Base-by-base conservation (phyloP, 371 early-diverging fungal genomes). In the Neoconidiobolus thromboides region DNA sequence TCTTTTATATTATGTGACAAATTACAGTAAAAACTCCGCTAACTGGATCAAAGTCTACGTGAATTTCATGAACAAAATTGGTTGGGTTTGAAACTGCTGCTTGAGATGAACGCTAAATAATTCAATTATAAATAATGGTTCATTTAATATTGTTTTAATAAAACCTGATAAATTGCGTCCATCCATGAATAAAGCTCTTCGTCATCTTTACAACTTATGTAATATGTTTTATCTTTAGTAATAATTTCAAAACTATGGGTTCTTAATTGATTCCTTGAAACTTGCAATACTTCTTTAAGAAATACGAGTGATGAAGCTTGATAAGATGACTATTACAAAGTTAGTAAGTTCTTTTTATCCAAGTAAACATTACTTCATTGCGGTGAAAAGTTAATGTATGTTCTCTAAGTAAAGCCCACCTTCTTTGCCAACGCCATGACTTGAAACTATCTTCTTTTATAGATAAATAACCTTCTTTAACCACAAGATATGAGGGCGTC, bases 181-280 rank as follows among this genome's bases (percentile, higher is more conserved):
- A 93, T 86, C 96, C 94, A 94, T 41, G 87, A 82, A 68, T 96
- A 96, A 40, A 96, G 74, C 62, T 96, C 94, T 63, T 90, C 91
- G 69, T 96, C 96, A 71, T 78, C 87, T 70, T 81, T 84, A 71
- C 89, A 89, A 15, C 87, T 77, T 46, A 96, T 69, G 69, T 78
- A 89, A 67, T 85, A 90, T 48, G 83, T 79, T 68, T 83, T 80
- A 55, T 89, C 91, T 69, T 83, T 86, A 38, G 91, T 89, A 44
- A 78, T 76, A 47, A 95, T 76, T 67, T 92, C 92, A 65, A 95
- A 84, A 66, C 91, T 91, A 70, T 87, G 89, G 38, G 83, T 76
- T 68, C 89, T 89, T 52, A 84, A 66, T 47, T 93, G 91, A 5
- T 82, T 81, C 55, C 96, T 80, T 52, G 80, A 78, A 14, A 93